These are phyloP conservation scores for Microstegium vimineum DNA, from an alignment of 176 grass and related monocot species.

Conservation along the genomic window DNA sequence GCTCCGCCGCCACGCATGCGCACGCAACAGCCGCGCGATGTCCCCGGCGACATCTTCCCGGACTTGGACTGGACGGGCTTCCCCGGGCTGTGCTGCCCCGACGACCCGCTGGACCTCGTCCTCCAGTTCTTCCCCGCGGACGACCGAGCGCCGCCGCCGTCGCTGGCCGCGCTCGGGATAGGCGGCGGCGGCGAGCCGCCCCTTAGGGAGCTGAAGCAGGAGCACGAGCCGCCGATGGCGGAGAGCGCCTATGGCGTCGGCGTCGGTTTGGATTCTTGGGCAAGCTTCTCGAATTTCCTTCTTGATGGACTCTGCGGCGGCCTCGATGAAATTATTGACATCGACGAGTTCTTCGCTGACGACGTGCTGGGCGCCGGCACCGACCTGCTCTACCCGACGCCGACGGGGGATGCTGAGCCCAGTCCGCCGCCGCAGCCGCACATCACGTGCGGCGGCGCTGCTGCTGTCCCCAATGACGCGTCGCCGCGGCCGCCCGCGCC, in stretches of 20 bases:
- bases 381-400: not conserved
- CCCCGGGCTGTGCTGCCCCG: conserved; percentile 37
- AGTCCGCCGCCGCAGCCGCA: not conserved
- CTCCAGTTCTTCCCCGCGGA: not conserved
- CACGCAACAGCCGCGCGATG: not conserved
- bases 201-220: not conserved
- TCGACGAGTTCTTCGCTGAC: not conserved
- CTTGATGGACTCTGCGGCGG: not conserved
- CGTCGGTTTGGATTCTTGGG: not conserved
- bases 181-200: not conserved
- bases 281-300: not conserved
- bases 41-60: no score
- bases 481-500: not conserved
- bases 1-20: not conserved
- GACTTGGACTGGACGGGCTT: not conserved
- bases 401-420: not conserved
- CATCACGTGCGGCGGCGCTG: not conserved
- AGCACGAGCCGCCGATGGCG: not conserved
- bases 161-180: not conserved
- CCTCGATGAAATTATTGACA: not conserved
- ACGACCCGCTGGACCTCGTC: conserved; percentile 43
- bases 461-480: not conserved
- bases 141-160: not conserved
- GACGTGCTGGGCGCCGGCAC: not conserved
- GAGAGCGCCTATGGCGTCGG: not conserved